A percentile compares a stretch with the other conserved stretches of the same genome.
Evolutionary conservation across 2,329 filamentous ascomycete species (phyloP).

Genomic region (Trichothecium roseum): DNA sequence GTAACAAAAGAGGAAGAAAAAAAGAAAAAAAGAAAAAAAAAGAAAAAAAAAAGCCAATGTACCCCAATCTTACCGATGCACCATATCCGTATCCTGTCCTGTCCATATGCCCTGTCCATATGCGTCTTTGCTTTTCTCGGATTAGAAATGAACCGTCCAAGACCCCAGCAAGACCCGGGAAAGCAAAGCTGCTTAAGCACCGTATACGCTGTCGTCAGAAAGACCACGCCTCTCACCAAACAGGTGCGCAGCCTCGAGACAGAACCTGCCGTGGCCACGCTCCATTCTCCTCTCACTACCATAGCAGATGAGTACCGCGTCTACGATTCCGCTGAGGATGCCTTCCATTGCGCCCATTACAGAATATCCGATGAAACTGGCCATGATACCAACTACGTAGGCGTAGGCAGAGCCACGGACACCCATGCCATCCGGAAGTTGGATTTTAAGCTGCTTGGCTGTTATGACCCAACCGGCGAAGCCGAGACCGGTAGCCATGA

Average conservation of each 20-base stretch:
- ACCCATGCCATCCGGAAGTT: conserved; percentile 39
- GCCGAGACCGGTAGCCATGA: conserved; percentile 82
- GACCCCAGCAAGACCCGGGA: no score
- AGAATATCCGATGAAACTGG: conserved; percentile 90
- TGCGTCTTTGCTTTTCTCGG: no score
- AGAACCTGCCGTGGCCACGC: conserved; percentile 65
- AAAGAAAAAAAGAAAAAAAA: neutral
- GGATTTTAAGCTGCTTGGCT: conserved; percentile 63
- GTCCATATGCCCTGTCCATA: neutral
- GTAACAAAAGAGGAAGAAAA: neutral
- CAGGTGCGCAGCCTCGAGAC: conserved; percentile 79
- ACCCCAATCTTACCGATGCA: no score
- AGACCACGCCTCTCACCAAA: conserved; percentile 56
- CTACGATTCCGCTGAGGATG: conserved; percentile 75
- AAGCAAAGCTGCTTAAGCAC: conserved; percentile 8
- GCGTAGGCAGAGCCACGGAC: conserved; percentile 80
- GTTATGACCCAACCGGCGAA: conserved; percentile 97
- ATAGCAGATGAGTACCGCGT: conserved; percentile 88
- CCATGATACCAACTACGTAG: conserved; percentile 86
- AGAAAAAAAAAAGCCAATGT: neutral
- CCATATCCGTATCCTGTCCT: neutral
- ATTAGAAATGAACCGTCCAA: neutral
- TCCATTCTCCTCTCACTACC: conserved; percentile 72
- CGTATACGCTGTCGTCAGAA: conserved; percentile 8
- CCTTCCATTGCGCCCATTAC: conserved; percentile 86